Percentiles rank a stretch among this genome's conserved stretches.
Evolutionary conservation across 495 filamentous ascomycete genomes (phyloP).

Genomic region (Lichenothelia convexa): DNA sequence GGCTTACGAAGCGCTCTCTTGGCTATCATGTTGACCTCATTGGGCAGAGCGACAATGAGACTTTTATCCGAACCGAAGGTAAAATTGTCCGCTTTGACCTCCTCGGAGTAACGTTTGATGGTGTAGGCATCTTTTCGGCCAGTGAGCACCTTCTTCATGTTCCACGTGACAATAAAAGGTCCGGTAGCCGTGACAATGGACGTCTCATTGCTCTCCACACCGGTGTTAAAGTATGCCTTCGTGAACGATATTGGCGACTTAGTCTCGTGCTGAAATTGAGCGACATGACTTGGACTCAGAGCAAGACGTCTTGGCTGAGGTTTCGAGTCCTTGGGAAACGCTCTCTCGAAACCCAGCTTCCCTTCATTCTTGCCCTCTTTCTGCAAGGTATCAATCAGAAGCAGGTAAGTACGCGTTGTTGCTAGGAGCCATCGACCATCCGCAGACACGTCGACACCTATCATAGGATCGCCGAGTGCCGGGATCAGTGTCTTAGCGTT

Average conservation of each 20-base stretch:
- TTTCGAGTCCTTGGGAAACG: conserved; percentile 82
- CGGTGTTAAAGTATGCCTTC: conserved; percentile 83
- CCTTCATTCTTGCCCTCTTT: conserved; percentile 90
- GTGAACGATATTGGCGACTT: conserved; percentile 74
- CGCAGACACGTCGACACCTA: conserved; percentile 83
- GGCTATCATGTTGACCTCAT: conserved; percentile 94
- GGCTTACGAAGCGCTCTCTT: conserved; percentile 70
- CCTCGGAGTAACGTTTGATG: conserved; percentile 89
- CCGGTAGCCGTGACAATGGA: conserved; percentile 95
- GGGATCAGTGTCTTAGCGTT: conserved; percentile 96
- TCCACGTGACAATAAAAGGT: conserved; percentile 96
- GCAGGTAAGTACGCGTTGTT: conserved; percentile 84
- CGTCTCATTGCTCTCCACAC: conserved; percentile 58
- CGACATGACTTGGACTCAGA: conserved; percentile 73
- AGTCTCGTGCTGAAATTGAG: conserved; percentile 93
- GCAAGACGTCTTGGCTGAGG: conserved; percentile 83
- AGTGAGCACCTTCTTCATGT: conserved; percentile 63
- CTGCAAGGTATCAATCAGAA: conserved; percentile 81
- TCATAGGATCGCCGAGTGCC: conserved; percentile 84
- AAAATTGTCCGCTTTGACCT: conserved; percentile 98
- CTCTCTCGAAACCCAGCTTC: conserved; percentile 89
- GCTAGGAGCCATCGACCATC: conserved; percentile 91
- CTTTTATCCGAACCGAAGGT: conserved; percentile 93
- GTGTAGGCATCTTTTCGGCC: conserved; percentile 74
- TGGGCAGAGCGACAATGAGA: conserved; percentile 87